Percentiles rank a stretch among this genome's conserved stretches.
phyloP scores from a whole-genome alignment of 2,329 filamentous ascomycete genomes.

The Aspergillus sergii region DNA sequence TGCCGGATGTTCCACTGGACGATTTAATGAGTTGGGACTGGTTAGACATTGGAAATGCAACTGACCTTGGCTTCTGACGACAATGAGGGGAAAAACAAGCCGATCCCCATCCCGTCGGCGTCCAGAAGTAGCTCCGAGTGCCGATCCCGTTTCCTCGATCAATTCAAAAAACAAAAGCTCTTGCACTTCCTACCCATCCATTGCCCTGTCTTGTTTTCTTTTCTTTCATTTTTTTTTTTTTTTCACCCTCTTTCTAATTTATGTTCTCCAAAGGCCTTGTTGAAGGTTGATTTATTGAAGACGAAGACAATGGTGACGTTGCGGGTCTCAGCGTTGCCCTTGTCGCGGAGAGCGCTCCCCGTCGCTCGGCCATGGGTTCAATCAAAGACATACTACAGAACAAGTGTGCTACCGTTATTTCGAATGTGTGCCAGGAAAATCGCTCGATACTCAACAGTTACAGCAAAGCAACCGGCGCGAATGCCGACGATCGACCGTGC shows the following conservation, averaged over 20 bases:
- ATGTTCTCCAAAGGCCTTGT: neutral
- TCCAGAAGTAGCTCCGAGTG: conserved; percentile 33
- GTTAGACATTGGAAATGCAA: conserved; percentile 47
- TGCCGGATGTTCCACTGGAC: conserved; percentile 61
- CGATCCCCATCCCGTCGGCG: conserved; percentile 23
- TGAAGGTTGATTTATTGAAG: neutral
- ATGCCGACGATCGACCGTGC: conserved; percentile 34
- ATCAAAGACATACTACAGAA: conserved; percentile 20
- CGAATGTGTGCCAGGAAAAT: conserved; percentile 3
- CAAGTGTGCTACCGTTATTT: conserved; percentile 15
- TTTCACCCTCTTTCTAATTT: neutral
- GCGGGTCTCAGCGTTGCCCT: conserved; percentile 25
- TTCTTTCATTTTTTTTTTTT: neutral
- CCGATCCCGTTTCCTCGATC: conserved; percentile 11
- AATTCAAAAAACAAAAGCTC: neutral
- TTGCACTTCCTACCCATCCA: neutral
- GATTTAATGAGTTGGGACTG: conserved; percentile 62
- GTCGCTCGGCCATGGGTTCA: conserved; percentile 26
- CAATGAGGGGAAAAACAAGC: neutral
- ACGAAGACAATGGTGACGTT: conserved; percentile 26
- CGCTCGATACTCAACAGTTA: conserved; percentile 25
- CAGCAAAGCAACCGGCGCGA: conserved; percentile 18
- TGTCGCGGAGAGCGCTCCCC: conserved; percentile 28
- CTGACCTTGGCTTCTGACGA: conserved; percentile 31
- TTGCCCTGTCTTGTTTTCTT: neutral